Conservation (phyloP, 257 asterid species). For the Nicotiana obtusifolia region DNA sequence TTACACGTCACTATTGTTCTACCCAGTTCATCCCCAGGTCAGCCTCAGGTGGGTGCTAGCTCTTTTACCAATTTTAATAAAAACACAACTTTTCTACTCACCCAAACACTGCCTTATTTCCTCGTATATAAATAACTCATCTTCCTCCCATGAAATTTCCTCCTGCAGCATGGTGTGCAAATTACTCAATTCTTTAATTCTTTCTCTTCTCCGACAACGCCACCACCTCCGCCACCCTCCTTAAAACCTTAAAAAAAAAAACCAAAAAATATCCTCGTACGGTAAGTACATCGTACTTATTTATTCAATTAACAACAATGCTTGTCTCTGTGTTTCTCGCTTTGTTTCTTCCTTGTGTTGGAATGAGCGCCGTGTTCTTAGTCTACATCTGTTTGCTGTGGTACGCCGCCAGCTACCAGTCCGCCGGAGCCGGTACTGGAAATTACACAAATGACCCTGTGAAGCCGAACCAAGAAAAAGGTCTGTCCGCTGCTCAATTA, state of each 20-base stretch:
- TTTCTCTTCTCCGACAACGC: background rate
- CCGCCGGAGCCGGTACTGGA: background rate
- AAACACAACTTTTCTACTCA: background rate
- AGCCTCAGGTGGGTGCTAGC: background rate
- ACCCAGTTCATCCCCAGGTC: background rate
- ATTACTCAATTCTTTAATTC: constrained; percentile 16
- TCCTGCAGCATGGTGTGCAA: constrained; percentile 31
- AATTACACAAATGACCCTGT: constrained; percentile 15
- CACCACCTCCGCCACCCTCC: constrained; percentile 19
- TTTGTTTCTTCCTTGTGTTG: constrained; percentile 77
- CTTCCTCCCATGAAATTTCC: background rate
- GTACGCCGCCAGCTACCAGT: constrained; percentile 44
- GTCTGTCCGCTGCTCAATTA: background rate
- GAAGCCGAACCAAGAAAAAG: constrained; percentile 20
- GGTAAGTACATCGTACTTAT: no score
- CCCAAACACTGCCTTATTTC: constrained; percentile 5
- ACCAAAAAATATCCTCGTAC: no score
- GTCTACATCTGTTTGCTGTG: constrained; percentile 71
- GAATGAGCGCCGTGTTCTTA: constrained; percentile 77
- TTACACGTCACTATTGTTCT: background rate
- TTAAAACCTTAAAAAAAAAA: background rate
- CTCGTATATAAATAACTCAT: constrained; percentile 18
- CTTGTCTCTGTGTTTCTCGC: constrained; percentile 68
- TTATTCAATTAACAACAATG: constrained; percentile 26
- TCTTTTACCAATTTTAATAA: background rate